Conservation (phyloP, 495 filamentous ascomycete species). For the Penicillium maclennaniae region DNA sequence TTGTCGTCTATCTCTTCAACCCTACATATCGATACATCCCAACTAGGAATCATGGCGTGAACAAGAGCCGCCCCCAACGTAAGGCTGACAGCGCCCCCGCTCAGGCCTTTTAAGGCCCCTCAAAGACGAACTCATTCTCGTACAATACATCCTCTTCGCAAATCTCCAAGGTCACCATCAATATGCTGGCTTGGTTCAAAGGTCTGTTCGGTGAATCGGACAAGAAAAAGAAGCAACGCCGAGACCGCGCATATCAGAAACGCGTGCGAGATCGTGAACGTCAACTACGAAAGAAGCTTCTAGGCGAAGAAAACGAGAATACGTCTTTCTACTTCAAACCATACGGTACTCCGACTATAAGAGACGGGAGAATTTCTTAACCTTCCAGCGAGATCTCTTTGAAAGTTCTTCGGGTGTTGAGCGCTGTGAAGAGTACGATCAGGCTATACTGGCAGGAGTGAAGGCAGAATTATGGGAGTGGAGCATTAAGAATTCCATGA, state of each 20-base stretch:
- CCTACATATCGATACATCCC: too few species aligned
- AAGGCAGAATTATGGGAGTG: too few species aligned
- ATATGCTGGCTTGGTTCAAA: not conserved
- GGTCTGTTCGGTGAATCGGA: not conserved
- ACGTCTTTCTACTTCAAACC: slow-evolving; percentile 4
- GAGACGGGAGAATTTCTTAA: not conserved
- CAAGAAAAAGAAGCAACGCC: not conserved
- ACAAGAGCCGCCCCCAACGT: not conserved
- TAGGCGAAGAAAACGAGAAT: not conserved
- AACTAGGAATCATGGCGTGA: not conserved
- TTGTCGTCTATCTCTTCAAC: not conserved
- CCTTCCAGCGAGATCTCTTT: not conserved
- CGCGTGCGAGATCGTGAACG: not conserved
- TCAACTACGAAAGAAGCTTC: not conserved
- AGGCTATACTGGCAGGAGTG: too few species aligned
- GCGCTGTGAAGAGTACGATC: not conserved
- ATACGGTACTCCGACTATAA: not conserved
- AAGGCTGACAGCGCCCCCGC: not conserved
- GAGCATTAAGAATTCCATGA: too few species aligned
- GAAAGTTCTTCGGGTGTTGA: not conserved
- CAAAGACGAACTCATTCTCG: too few species aligned
- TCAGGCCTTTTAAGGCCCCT: too few species aligned
- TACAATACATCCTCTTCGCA: not conserved
- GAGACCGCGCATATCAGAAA: not conserved
- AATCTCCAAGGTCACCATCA: not conserved